Conservation (phyloP, 306 rosid species). For the Mucuna pruriens region DNA sequence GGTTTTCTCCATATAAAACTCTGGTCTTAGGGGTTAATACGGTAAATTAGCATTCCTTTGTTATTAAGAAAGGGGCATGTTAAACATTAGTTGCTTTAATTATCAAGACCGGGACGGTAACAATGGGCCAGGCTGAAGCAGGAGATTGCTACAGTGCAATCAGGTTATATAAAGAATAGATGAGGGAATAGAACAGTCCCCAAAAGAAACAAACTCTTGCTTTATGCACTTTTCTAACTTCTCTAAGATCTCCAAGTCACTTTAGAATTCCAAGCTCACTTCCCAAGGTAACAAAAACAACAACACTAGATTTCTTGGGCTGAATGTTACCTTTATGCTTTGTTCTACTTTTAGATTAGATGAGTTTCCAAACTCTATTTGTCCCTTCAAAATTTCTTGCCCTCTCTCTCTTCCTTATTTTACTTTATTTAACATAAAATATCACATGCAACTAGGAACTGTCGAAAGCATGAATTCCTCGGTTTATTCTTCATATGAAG, state of each 20-base stretch:
- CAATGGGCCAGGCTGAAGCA: conserved; percentile 46
- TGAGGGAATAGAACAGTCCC: conserved; percentile 61
- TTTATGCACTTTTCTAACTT: conserved; percentile 66
- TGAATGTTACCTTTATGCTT: conserved; percentile 63
- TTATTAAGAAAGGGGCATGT: conserved; percentile 61
- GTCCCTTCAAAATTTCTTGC: conserved; percentile 13
- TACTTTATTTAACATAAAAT: conserved; percentile 37
- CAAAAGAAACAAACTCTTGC: conserved; percentile 86
- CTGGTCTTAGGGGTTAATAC: conserved; percentile 26
- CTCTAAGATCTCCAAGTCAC: conserved; percentile 68
- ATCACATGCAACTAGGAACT: conserved; percentile 70
- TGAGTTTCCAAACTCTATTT: conserved; percentile 44
- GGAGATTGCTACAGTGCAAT: conserved; percentile 53
- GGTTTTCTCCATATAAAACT: not conserved
- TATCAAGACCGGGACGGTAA: conserved; percentile 41
- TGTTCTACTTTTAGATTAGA: conserved; percentile 47
- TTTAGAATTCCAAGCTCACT: conserved; percentile 94
- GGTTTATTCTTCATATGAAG: conserved; percentile 61
- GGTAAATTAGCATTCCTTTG: conserved; percentile 67
- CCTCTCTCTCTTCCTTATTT: conserved; percentile 25
- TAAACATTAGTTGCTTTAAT: conserved; percentile 42
- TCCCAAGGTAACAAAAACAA: conserved; percentile 70
- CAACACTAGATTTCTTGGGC: conserved; percentile 62
- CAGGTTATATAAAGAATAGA: conserved; percentile 64
- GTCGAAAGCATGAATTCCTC: conserved; percentile 74